Percentiles rank a stretch among this genome's conserved stretches.
These are phyloP conservation scores for Ustilago tritici DNA, from an alignment of 1,284 basidiomycete genomes.

Conservation along the genomic window DNA sequence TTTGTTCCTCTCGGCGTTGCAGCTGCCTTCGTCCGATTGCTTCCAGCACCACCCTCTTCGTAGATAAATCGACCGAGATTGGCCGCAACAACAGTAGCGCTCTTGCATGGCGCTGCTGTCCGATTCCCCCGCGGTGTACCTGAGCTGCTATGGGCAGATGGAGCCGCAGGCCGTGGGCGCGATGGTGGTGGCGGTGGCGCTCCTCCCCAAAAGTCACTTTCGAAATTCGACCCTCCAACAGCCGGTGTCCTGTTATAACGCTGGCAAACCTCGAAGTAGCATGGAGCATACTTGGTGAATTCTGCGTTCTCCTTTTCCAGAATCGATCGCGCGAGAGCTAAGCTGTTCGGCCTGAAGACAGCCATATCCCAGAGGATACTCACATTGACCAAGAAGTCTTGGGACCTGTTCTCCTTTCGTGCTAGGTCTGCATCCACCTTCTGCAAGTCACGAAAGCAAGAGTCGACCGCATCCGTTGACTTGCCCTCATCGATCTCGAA, in stretches of 20 bases:
- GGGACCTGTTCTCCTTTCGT: slow-evolving; percentile 10
- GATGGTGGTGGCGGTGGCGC: background rate
- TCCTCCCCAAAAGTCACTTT: background rate
- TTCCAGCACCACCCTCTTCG: slow-evolving; percentile 11
- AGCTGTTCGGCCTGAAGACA: slow-evolving; percentile 19
- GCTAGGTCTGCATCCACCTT: slow-evolving; percentile 30
- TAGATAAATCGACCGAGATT: slow-evolving; percentile 29
- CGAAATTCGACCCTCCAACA: background rate
- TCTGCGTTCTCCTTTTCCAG: slow-evolving; percentile 3
- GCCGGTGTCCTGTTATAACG: slow-evolving; percentile 3
- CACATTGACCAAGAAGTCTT: slow-evolving; percentile 27
- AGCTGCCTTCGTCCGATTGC: background rate
- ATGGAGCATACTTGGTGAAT: slow-evolving; percentile 23
- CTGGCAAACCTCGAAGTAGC: slow-evolving; percentile 39
- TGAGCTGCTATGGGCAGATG: background rate
- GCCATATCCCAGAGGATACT: slow-evolving; percentile 33
- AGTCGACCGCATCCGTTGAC: slow-evolving; percentile 8
- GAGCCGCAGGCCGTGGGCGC: background rate
- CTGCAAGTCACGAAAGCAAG: slow-evolving; percentile 38
- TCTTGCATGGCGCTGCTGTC: slow-evolving; percentile 17
- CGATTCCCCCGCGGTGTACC: slow-evolving; percentile 5
- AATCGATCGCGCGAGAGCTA: background rate
- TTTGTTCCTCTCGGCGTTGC: background rate
- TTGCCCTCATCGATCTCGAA: slow-evolving; percentile 32
- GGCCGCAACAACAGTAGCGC: slow-evolving; percentile 20